These are phyloP conservation scores for Chrysopogon serrulatus DNA, from an alignment of 176 grass and related monocot species.

Conservation along the genomic window DNA sequence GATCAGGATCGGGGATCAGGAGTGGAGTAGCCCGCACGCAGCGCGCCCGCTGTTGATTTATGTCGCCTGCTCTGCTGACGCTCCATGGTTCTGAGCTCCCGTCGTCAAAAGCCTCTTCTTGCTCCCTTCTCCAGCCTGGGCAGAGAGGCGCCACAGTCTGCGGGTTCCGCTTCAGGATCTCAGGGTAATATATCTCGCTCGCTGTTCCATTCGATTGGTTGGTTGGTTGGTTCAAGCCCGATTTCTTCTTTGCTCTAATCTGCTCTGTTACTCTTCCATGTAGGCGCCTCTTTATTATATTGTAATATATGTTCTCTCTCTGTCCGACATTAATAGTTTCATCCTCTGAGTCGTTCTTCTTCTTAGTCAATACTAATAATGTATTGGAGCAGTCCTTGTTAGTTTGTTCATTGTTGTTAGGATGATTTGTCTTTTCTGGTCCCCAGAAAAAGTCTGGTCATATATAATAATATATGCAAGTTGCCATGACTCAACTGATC, in stretches of 20 bases:
- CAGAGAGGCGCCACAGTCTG: slow-evolving; percentile 23
- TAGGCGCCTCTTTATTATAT: not conserved
- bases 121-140: slow-evolving; percentile 30
- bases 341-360: not conserved
- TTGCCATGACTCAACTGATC: not conserved
- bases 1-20: not conserved
- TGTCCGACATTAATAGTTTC: not conserved
- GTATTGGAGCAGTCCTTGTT: not conserved
- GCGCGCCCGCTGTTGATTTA: slow-evolving; percentile 26
- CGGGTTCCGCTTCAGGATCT: slow-evolving; percentile 24
- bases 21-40: slow-evolving; percentile 2
- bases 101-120: not conserved
- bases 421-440: not conserved
- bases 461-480: not conserved
- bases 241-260: not conserved
- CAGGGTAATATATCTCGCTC: slow-evolving; percentile 22
- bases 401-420: not conserved
- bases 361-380: not conserved
- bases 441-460: not conserved
- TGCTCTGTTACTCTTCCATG: not conserved
- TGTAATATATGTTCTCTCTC: not conserved
- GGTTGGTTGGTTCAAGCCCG: not conserved
- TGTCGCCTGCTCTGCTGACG: slow-evolving; percentile 36
- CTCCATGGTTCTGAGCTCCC: slow-evolving; percentile 59
- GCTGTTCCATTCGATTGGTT: not conserved